Conservation (phyloP, 2,329 filamentous ascomycete species). For the Phyllosticta citribraziliensis region DNA sequence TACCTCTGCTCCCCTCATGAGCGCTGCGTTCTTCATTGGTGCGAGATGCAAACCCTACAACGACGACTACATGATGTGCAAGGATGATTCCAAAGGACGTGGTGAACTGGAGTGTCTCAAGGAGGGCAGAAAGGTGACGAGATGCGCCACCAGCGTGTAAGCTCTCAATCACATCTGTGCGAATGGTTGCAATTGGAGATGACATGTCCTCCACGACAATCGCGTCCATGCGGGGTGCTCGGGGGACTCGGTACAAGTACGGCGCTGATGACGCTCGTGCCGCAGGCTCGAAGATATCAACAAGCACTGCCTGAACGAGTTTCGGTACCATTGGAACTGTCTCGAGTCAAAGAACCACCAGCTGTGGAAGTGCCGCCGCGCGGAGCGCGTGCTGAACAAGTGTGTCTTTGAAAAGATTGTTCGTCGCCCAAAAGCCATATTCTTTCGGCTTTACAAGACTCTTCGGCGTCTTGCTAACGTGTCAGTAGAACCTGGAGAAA, state of each 20-base stretch:
- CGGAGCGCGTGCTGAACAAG: slow-evolving; percentile 84
- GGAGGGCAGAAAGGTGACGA: slow-evolving; percentile 91
- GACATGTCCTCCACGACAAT: background rate
- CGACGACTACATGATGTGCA: slow-evolving; percentile 99
- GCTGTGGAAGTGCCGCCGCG: slow-evolving; percentile 84
- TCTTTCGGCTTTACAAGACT: background rate
- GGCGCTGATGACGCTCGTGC: slow-evolving; percentile 1
- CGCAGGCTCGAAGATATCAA: slow-evolving; percentile 85
- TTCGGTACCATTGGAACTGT: slow-evolving; percentile 90
- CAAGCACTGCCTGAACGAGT: slow-evolving; percentile 83
- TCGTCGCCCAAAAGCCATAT: slow-evolving; percentile 29
- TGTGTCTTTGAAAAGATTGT: slow-evolving; percentile 96
- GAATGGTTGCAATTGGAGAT: background rate
- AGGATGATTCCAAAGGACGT: slow-evolving; percentile 81
- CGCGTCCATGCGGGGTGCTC: background rate
- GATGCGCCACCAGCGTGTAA: slow-evolving; percentile 93
- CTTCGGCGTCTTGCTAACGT: slow-evolving; percentile 8
- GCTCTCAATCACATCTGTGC: slow-evolving; percentile 3
- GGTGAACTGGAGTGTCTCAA: slow-evolving; percentile 93
- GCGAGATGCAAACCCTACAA: slow-evolving; percentile 91
- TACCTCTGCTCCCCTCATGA: slow-evolving; percentile 84
- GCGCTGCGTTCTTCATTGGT: slow-evolving; percentile 93
- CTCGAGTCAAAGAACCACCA: slow-evolving; percentile 97
- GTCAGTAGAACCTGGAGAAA: slow-evolving; percentile 39
- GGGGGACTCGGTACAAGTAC: background rate